Evolutionary conservation across 2,329 filamentous ascomycete genomes (phyloP).

Genomic region (Arachnopeziza araneosa): DNA sequence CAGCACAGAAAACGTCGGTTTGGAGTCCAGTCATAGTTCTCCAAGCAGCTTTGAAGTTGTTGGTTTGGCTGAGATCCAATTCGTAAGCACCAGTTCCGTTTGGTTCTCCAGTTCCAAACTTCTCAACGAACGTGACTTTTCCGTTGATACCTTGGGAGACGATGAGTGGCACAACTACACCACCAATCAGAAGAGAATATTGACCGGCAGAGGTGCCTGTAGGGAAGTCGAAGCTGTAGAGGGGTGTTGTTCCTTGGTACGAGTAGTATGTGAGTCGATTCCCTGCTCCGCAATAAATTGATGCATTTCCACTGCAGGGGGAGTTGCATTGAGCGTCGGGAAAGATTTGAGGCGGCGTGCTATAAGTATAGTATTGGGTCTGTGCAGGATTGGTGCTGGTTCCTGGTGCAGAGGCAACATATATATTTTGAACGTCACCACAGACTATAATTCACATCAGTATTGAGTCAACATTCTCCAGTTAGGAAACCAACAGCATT

Average conservation of each 20-base stretch:
- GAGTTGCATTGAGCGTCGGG: conserved; percentile 9
- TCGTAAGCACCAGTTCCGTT: conserved; percentile 64
- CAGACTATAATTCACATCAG: conserved; percentile 7
- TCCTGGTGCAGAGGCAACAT: conserved; percentile 2
- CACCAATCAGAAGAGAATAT: conserved; percentile 56
- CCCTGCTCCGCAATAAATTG: conserved; percentile 12
- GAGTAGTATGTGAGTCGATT: conserved; percentile 14
- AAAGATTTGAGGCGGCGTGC: conserved; percentile 21
- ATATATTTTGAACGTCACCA: conserved; percentile 9
- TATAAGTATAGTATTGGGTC: conserved; percentile 2
- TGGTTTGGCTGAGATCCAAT: conserved; percentile 49
- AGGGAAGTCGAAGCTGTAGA: conserved; percentile 39
- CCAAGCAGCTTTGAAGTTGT: conserved; percentile 51
- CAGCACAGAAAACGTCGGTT: conserved; percentile 64
- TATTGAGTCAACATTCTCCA: neutral
- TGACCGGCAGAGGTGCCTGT: conserved; percentile 46
- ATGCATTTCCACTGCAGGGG: conserved; percentile 11
- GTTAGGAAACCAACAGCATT: neutral
- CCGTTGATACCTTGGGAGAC: conserved; percentile 52
- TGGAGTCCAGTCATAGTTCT: conserved; percentile 51
- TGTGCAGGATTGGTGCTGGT: neutral
- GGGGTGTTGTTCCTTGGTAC: conserved; percentile 4
- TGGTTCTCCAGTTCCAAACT: conserved; percentile 46
- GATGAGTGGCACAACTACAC: conserved; percentile 56
- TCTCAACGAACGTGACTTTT: conserved; percentile 58